Conservation (phyloP, 306 rosid genomes). For the Pterocarpus santalinus region DNA sequence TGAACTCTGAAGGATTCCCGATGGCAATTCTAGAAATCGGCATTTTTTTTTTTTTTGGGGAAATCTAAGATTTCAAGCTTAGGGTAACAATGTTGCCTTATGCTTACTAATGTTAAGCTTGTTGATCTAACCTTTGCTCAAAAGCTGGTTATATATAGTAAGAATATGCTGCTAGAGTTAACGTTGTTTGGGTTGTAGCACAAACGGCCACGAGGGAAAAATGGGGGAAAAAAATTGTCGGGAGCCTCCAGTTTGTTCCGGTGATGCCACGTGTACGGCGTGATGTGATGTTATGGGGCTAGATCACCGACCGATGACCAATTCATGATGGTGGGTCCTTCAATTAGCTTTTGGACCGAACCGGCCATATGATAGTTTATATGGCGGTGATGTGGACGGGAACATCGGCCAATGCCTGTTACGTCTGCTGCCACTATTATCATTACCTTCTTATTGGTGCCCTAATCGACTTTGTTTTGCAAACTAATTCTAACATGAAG, state of each 20-base stretch:
- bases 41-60: constrained; percentile 46
- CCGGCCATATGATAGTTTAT: constrained; percentile 59
- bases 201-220: constrained; percentile 36
- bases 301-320: constrained; percentile 64
- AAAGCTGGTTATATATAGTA: constrained; percentile 49
- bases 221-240: constrained; percentile 34
- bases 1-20: constrained; percentile 61
- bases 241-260: constrained; percentile 62
- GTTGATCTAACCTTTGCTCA: constrained; percentile 3
- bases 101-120: constrained; percentile 27
- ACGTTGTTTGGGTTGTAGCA: background rate
- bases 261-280: constrained; percentile 64
- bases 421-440: background rate
- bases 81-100: background rate
- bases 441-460: constrained; percentile 1
- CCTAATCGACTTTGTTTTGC: constrained; percentile 15
- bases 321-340: constrained; percentile 49
- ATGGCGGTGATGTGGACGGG: constrained; percentile 46
- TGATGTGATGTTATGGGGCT: constrained; percentile 43
- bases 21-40: constrained; percentile 65
- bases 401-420: constrained; percentile 7
- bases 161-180: constrained; percentile 2
- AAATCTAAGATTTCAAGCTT: constrained; percentile 15
- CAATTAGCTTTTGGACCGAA: constrained; percentile 46
- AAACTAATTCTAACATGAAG: too few species aligned